Conservation (phyloP, 441 rosid species). For the Adansonia rubrostipa region DNA sequence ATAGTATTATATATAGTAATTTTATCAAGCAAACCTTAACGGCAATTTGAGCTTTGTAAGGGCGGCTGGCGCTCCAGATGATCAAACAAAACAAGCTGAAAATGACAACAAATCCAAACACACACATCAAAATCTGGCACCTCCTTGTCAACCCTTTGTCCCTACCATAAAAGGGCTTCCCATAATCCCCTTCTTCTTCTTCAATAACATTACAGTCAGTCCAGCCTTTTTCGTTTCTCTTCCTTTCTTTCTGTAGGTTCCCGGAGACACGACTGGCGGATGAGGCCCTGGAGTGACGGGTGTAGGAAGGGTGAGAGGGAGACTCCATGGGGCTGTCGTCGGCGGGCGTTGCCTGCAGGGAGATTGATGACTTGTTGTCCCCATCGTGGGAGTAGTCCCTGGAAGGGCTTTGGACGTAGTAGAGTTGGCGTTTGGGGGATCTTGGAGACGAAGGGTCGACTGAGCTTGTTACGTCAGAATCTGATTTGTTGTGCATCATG, state of each 20-base stretch:
- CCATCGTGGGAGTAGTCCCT: constrained; percentile 72
- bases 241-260: constrained; percentile 40
- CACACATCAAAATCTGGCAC: constrained; percentile 49
- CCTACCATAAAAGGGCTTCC: constrained; percentile 27
- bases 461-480: constrained; percentile 70
- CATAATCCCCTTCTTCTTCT: constrained; percentile 45
- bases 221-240: constrained; percentile 53
- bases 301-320: constrained; percentile 55
- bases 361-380: constrained; percentile 51
- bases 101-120: constrained; percentile 35
- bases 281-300: constrained; percentile 51
- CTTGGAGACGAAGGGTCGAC: constrained; percentile 70
- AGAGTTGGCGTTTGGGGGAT: constrained; percentile 69
- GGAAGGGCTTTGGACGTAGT: constrained; percentile 84
- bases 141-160: constrained; percentile 40
- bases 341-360: constrained; percentile 44
- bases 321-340: constrained; percentile 45
- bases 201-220: constrained; percentile 43
- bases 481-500: constrained; percentile 56
- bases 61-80: constrained; percentile 56
- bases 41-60: constrained; percentile 41
- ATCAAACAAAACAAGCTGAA: constrained; percentile 47
- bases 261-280: constrained; percentile 51
- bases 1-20: neutral
- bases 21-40: constrained; percentile 39